These are phyloP conservation scores for Hysterium pulicare DNA, from an alignment of 2,329 filamentous ascomycete genomes.

Conservation along the genomic window DNA sequence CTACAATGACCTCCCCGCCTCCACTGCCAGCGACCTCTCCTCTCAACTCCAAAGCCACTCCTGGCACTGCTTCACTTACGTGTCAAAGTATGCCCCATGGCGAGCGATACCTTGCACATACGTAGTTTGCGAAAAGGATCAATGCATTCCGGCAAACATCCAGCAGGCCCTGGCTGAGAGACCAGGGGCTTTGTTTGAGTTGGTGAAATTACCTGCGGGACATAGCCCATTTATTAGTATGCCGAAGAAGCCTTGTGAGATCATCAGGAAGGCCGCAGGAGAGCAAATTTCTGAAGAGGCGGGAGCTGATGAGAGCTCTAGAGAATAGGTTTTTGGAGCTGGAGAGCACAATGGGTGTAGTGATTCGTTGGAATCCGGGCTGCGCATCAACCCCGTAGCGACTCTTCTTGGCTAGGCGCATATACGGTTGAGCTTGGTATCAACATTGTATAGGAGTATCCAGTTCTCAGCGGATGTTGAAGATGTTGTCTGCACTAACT, in stretches of 20 bases:
- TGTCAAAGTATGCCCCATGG: slow-evolving; percentile 34
- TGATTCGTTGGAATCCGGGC: neutral
- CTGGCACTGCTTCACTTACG: slow-evolving; percentile 16
- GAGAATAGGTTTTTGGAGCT: neutral
- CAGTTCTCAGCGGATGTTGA: too few species aligned
- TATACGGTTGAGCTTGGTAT: too few species aligned
- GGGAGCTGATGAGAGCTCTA: neutral
- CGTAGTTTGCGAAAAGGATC: slow-evolving; percentile 38
- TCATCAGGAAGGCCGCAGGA: slow-evolving; percentile 7
- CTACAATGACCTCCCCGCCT: slow-evolving; percentile 34
- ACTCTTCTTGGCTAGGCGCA: too few species aligned
- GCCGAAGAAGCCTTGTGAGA: slow-evolving; percentile 17
- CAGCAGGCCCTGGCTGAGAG: slow-evolving; percentile 37
- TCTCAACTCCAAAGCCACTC: slow-evolving; percentile 25
- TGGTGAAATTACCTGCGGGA: slow-evolving; percentile 18
- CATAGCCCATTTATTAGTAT: slow-evolving; percentile 25
- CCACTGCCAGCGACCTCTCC: slow-evolving; percentile 13
- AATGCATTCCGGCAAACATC: slow-evolving; percentile 30
- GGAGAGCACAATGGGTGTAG: neutral
- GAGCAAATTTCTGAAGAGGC: slow-evolving; percentile 5
- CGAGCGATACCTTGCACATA: slow-evolving; percentile 39
- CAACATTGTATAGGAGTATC: too few species aligned
- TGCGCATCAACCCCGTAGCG: too few species aligned
- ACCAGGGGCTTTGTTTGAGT: slow-evolving; percentile 12
- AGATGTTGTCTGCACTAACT: too few species aligned